Evolutionary conservation across 345 rosid genomes (phyloP), one percentile per base, ranked within the genome.

Genomic region (Linum tenue): DNA sequence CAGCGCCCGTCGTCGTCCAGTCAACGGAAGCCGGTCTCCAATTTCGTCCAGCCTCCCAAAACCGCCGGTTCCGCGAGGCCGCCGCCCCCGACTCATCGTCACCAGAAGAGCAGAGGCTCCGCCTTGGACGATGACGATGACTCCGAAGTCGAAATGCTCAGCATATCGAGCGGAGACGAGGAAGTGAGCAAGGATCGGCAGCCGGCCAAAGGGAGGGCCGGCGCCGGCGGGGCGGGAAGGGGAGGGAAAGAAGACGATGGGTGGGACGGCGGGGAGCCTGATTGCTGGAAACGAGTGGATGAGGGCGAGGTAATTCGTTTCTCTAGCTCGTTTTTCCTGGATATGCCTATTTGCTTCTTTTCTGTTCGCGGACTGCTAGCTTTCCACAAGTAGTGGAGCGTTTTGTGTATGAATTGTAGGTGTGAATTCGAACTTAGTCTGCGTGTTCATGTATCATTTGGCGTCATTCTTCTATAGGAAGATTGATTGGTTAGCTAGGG

Each of bases 81-180:
- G 50, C 48, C 44, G 31, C 51, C 48, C 50, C 55, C 31, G 35
- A 42, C 41, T 17, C 44, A 59, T 3, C 71, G 11, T 4, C 69
- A 65, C 43, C 66, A 44, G 60, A 43, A 62, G 68, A 70, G 58
- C 75, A 69, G 55, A 59, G 79, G 70, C 79, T 6, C 70, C 11
- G 14, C 53, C 53, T 9, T 78, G 82, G 92, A 81, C 12, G 95
- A 90, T 1, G 96, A 90, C 36, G 97, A 92, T 2, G 97, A 88
- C 67, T 94, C 99, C 70, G 99, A 90, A 80, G 92, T 94, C 59
- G 99, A 94, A 83, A 79, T 94, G 95, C 87, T 94, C 9, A 94
- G 99, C 75, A 94, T 94, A 69, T 94, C 97, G 22, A 94, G 99
- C 64, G 97, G 99, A 51, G 99, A 94, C 42, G 97, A 94, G 72